Evolutionary conservation across 1,284 basidiomycete species (phyloP).

Genomic region (Ceraceosorus guamensis): DNA sequence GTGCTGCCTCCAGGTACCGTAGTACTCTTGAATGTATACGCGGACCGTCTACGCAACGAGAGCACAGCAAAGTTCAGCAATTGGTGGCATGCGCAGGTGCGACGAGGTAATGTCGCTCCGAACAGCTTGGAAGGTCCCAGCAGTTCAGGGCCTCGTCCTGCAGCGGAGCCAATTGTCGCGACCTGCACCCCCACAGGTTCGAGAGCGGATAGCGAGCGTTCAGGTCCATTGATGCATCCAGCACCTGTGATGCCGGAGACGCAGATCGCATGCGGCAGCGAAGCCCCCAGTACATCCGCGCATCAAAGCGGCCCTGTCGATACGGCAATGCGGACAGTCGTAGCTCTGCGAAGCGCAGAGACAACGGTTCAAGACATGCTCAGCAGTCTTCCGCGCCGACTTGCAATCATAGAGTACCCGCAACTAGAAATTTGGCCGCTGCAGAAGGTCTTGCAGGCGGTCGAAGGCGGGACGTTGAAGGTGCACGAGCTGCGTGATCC

Average conservation of each 20-base stretch:
- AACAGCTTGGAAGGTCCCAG: not conserved
- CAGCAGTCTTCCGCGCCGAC: not conserved
- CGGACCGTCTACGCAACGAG: constrained; percentile 10
- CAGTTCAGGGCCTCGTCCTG: not conserved
- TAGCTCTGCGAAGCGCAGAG: not conserved
- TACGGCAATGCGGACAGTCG: not conserved
- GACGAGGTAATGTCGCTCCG: constrained; percentile 1
- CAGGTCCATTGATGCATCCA: too few species aligned
- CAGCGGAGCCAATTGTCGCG: not conserved
- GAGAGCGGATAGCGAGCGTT: too few species aligned
- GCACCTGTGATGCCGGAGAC: not conserved
- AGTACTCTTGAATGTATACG: not conserved
- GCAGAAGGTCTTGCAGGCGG: not conserved
- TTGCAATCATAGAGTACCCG: constrained; percentile 6
- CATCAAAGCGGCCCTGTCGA: not conserved
- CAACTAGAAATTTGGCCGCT: constrained; percentile 4
- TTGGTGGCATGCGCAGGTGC: constrained; percentile 12
- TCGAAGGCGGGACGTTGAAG: not conserved
- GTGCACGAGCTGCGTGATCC: not conserved
- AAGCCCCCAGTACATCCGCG: not conserved
- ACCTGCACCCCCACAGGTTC: too few species aligned
- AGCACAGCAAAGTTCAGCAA: constrained; percentile 9
- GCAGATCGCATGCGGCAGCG: not conserved
- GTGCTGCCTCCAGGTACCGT: not conserved
- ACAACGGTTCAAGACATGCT: not conserved